These are phyloP conservation scores for Drechslera avenae DNA, from an alignment of 2,329 filamentous ascomycete genomes.

Conservation along the genomic window DNA sequence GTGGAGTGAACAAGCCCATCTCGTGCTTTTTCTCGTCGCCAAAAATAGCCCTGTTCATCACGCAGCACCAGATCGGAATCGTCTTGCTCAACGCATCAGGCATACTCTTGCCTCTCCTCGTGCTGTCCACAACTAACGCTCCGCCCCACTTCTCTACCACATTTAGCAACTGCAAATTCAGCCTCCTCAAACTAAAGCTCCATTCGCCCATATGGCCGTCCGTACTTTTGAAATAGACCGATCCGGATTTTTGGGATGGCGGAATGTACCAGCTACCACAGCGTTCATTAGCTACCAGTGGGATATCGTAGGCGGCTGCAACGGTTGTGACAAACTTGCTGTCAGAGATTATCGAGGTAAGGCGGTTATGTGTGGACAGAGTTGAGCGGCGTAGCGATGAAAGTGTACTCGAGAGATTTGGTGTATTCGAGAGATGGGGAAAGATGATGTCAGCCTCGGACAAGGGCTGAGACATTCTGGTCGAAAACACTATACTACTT, in stretches of 20 bases:
- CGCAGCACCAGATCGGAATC: conserved; percentile 88
- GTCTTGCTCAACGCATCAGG: conserved; percentile 95
- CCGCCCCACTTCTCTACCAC: conserved; percentile 70
- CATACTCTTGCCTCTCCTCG: conserved; percentile 90
- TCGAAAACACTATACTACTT: not conserved
- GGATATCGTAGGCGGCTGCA: conserved; percentile 62
- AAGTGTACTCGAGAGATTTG: conserved; percentile 68
- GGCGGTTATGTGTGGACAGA: conserved; percentile 78
- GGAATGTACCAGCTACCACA: conserved; percentile 95
- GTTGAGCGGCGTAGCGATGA: conserved; percentile 75
- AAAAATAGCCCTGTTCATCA: conserved; percentile 81
- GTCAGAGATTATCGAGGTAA: conserved; percentile 78
- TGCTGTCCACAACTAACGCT: conserved; percentile 91
- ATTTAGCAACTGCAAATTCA: conserved; percentile 82
- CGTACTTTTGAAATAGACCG: conserved; percentile 96
- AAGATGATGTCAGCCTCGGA: conserved; percentile 57
- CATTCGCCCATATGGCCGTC: conserved; percentile 92
- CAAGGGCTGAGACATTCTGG: conserved; percentile 33
- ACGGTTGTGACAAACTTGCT: conserved; percentile 73
- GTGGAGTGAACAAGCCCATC: conserved; percentile 68
- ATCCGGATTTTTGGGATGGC: conserved; percentile 67
- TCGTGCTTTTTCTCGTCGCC: conserved; percentile 55
- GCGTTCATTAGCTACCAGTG: conserved; percentile 88
- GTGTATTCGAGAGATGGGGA: conserved; percentile 62
- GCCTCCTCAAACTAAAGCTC: conserved; percentile 81